A percentile compares a stretch with the other conserved stretches of the same genome.
Conservation (phyloP, 768 basidiomycete species). For the Leucocoprinus birnbaumii region DNA sequence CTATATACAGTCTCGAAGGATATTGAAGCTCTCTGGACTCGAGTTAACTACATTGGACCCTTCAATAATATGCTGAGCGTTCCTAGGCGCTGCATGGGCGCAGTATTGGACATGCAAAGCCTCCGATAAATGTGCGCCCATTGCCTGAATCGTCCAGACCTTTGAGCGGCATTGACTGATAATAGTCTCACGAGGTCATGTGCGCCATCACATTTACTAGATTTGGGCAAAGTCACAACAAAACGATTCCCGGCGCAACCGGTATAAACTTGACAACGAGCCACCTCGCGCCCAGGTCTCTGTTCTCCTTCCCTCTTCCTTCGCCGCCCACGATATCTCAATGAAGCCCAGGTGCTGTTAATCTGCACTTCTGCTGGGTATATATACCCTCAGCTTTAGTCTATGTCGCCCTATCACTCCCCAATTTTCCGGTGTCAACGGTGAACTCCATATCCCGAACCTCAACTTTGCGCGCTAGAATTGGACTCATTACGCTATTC, state of each 20-base stretch:
- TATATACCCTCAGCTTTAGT: not conserved
- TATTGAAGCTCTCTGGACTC: not conserved
- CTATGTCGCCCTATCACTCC: not conserved
- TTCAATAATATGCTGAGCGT: not conserved
- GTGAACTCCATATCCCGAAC: constrained; percentile 5
- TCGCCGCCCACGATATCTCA: constrained; percentile 12
- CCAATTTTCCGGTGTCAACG: constrained; percentile 5
- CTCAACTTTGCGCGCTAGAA: not conserved
- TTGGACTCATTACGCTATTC: constrained; percentile 9
- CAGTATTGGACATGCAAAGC: not conserved
- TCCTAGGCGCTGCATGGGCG: constrained; percentile 4
- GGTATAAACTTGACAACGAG: constrained; percentile 35
- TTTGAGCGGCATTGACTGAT: constrained; percentile 3
- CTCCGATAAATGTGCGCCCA: constrained; percentile 8
- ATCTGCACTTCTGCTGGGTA: constrained; percentile 4
- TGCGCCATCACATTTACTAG: constrained; percentile 13
- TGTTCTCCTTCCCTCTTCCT: constrained; percentile 18
- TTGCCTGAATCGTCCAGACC: not conserved
- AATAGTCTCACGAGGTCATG: constrained; percentile 12
- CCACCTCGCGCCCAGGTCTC: constrained; percentile 26
- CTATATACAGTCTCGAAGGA: not conserved
- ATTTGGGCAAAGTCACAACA: constrained; percentile 14
- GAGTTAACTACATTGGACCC: not conserved
- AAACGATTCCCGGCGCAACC: constrained; percentile 31
- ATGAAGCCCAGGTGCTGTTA: not conserved